phyloP scores from a whole-genome alignment of 169 alveolate species.

The Plasmodium ovale region DNA sequence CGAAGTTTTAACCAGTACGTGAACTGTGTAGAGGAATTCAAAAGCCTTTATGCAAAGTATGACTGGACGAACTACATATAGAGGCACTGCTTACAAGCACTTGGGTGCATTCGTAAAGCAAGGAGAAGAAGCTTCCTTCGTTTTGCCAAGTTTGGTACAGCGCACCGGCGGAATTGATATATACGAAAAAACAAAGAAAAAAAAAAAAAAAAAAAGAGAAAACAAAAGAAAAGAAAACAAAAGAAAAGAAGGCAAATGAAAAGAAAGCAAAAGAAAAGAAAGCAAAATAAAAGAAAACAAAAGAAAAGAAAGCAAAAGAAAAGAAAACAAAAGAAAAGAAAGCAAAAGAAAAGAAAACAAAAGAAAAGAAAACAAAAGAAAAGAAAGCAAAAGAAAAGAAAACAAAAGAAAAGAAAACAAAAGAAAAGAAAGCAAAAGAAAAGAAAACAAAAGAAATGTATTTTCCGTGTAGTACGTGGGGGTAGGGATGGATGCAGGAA shows the following conservation, averaged over 20 bases:
- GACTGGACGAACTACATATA: conserved; percentile 71
- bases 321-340: not conserved
- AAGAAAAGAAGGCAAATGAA: not conserved
- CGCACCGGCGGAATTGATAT: too few species aligned
- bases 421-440: too few species aligned
- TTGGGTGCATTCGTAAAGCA: too few species aligned
- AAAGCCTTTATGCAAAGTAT: conserved; percentile 35
- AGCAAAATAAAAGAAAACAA: not conserved
- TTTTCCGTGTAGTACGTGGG: too few species aligned
- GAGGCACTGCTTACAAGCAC: too few species aligned
- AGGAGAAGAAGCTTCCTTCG: not conserved
- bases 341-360: not conserved
- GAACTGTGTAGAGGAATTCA: conserved; percentile 60
- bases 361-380: not conserved
- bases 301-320: not conserved
- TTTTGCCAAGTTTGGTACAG: too few species aligned
- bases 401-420: not conserved
- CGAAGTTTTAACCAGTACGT: conserved; percentile 66
- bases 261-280: not conserved
- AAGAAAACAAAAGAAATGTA: too few species aligned
- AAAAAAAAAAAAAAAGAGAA: not conserved
- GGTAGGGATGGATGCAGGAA: not conserved
- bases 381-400: not conserved
- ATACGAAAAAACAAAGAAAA: not conserved
- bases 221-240: not conserved